Conservation (phyloP, 2,329 filamentous ascomycete species). For the Alternaria ventricosa region DNA sequence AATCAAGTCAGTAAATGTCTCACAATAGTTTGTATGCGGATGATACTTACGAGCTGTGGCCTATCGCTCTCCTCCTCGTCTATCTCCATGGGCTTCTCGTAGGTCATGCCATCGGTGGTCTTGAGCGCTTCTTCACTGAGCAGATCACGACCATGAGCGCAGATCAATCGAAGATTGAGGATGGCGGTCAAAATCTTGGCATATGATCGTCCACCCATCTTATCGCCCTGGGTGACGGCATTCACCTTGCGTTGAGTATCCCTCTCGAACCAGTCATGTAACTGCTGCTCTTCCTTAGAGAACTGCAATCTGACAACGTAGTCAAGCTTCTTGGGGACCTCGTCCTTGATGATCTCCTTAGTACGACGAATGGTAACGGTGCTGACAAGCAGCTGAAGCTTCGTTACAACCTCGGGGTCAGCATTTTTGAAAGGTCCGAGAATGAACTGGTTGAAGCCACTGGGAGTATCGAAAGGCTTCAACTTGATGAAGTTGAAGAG, state of each 20-base stretch:
- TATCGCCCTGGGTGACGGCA: constrained; percentile 70
- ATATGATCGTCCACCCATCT: constrained; percentile 84
- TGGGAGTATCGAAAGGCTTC: constrained; percentile 80
- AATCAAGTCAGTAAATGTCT: not conserved
- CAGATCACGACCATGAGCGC: constrained; percentile 91
- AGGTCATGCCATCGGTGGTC: constrained; percentile 79
- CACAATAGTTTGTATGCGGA: not conserved
- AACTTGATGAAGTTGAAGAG: constrained; percentile 85
- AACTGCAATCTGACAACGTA: constrained; percentile 77
- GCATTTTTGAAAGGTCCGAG: constrained; percentile 85
- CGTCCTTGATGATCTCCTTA: constrained; percentile 74
- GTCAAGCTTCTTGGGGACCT: constrained; percentile 74
- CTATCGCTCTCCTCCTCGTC: constrained; percentile 75
- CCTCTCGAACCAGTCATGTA: constrained; percentile 85
- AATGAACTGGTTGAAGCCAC: constrained; percentile 79
- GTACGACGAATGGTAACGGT: constrained; percentile 91
- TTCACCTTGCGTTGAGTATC: constrained; percentile 82
- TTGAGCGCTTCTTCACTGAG: constrained; percentile 83
- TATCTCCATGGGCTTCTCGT: constrained; percentile 85
- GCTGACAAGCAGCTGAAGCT: constrained; percentile 86
- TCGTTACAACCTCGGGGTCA: constrained; percentile 81
- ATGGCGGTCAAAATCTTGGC: constrained; percentile 93
- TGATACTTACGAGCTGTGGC: constrained; percentile 54
- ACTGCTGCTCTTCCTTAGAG: constrained; percentile 71
- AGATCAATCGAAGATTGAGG: constrained; percentile 84